phyloP scores from a whole-genome alignment of 345 rosid species.

The thale cress (Arabidopsis thaliana) region DNA sequence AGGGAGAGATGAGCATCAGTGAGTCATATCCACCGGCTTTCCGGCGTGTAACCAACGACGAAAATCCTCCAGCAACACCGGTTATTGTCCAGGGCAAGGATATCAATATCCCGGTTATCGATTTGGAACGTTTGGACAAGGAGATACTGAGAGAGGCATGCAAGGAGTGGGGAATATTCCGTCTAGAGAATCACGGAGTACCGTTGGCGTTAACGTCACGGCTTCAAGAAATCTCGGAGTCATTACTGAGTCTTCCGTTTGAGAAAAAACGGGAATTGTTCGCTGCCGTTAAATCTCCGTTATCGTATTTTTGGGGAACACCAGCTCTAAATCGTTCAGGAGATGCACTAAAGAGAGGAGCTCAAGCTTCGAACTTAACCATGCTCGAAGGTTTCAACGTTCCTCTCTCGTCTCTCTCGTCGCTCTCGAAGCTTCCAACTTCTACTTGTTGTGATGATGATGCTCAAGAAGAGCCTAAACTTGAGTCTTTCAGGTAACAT shows the following conservation, averaged over 20 bases:
- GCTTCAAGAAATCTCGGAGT: slow-evolving; percentile 51
- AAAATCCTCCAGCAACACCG: slow-evolving; percentile 11
- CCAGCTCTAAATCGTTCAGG: slow-evolving; percentile 71
- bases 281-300: slow-evolving; percentile 44
- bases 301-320: slow-evolving; percentile 85
- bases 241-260: slow-evolving; percentile 57
- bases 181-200: slow-evolving; percentile 70
- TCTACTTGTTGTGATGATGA: slow-evolving; percentile 18
- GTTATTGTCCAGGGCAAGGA: slow-evolving; percentile 42
- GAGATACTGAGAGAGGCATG: slow-evolving; percentile 59
- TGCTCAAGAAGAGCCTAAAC: slow-evolving; percentile 22
- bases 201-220: slow-evolving; percentile 51
- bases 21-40: slow-evolving; percentile 63
- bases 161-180: slow-evolving; percentile 71
- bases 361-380: slow-evolving; percentile 40
- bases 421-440: slow-evolving; percentile 46
- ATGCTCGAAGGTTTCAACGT: slow-evolving; percentile 77
- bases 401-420: slow-evolving; percentile 56
- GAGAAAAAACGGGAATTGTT: slow-evolving; percentile 45
- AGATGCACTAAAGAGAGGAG: slow-evolving; percentile 48
- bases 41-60: slow-evolving; percentile 34
- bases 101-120: slow-evolving; percentile 55
- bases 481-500: slow-evolving; percentile 67
- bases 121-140: slow-evolving; percentile 53
- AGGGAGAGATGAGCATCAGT: slow-evolving; percentile 36